Base-by-base conservation (phyloP, 192 early-diverging fungal species). In the Backusella macrospora region DNA sequence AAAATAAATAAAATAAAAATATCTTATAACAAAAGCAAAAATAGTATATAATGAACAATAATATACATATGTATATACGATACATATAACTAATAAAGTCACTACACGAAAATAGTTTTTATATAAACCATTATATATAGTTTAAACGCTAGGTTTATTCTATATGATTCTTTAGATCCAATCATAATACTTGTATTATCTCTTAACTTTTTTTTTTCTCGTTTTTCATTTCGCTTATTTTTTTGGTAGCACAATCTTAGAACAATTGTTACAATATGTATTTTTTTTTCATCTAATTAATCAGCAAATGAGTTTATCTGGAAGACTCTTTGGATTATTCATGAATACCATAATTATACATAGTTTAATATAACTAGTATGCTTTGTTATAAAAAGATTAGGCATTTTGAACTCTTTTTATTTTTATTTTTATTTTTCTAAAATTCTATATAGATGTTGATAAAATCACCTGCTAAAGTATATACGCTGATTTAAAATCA, bases 401-500 rank as follows among this genome's bases (percentile, higher is more conserved):
- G 29, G 29, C 0, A 2, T 34, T 34, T 34, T 34, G 29, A 34
- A 34, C 29, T 0, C 29, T 2, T 34, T 34, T 34, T 34, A 34
- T 34, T 34, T 34, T 34, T 0, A 0, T 2, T 34, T 34, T 34
- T 34, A 34, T 34, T 34, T 34, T 34, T 34, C 29, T 2, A 34
- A 34, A 34, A 34, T 34, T 34, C 29, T 34, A 34, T 34, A 34
- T 34, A 34, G 0, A 34, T 34, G 29, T 2, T 34, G 0, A 34
- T 34, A 34, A 34, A 2, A 1, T 34, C 0, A 34, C 0, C 29
- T 34, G 29, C 29, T 34, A 34, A n/a, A 7, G 18, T 52, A 52
- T 59, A 26, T 59, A 12, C 52, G 52, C 52, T 59, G 52, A n/a
- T 59, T 59, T 59, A 59, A 59, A 59, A 59, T 23, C 52, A 23